A percentile compares a stretch with the other conserved stretches of the same genome.
phyloP scores from a whole-genome alignment of 176 grass and related monocot species.

The Oryza nivara region DNA sequence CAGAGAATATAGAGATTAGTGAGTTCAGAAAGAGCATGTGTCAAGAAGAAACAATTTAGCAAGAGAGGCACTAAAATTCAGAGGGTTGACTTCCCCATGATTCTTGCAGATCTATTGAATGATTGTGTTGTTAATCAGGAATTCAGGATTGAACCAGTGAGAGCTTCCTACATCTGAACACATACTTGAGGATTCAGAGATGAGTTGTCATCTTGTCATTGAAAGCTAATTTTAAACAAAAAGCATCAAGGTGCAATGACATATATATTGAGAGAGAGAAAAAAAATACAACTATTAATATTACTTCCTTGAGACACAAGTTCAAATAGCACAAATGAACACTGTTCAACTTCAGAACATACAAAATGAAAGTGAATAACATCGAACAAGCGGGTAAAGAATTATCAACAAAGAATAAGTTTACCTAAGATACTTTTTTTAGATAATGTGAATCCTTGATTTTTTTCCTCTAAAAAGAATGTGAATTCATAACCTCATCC shows the following conservation, averaged over 20 bases:
- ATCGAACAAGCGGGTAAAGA: conserved; percentile 8
- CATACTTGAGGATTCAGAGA: neutral
- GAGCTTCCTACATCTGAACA: neutral
- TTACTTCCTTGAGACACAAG: neutral
- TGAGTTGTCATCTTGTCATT: conserved; percentile 21
- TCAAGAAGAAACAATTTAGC: neutral
- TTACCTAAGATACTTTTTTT: conserved; percentile 9
- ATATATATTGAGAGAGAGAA: neutral
- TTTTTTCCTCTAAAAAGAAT: conserved; percentile 31
- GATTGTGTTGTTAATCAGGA: neutral
- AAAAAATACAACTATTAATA: neutral
- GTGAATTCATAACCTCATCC: neutral
- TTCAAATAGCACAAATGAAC: neutral
- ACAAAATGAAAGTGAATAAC: neutral
- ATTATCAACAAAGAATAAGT: conserved; percentile 3
- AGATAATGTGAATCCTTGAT: neutral
- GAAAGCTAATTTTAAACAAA: neutral
- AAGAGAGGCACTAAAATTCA: neutral
- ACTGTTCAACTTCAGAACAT: conserved; percentile 28
- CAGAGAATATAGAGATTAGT: neutral
- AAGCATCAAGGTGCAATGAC: neutral
- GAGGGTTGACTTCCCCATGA: neutral
- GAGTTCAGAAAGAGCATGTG: neutral
- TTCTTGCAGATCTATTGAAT: conserved; percentile 25
- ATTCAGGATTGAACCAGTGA: neutral